Conservation (phyloP, 2,329 filamentous ascomycete genomes). For the Sclerotinia glacialis region DNA sequence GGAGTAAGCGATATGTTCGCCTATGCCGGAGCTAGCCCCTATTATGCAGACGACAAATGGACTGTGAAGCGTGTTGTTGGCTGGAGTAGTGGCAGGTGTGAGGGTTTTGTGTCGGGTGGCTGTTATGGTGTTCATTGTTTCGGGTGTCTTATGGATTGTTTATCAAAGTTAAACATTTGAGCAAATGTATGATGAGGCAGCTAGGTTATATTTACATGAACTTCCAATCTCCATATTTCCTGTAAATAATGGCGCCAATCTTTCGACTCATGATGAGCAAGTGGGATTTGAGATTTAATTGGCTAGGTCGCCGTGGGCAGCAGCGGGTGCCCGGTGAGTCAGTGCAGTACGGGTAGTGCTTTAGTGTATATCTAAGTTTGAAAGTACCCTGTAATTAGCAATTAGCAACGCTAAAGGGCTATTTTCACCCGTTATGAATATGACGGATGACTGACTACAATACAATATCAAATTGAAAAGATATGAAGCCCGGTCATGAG, state of each 20-base stretch:
- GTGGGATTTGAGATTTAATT: not conserved
- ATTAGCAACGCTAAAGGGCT: too few species aligned
- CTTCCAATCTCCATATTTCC: not conserved
- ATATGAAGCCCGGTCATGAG: too few species aligned
- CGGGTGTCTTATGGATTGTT: not conserved
- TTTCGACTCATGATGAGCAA: constrained; percentile 20
- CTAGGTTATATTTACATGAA: not conserved
- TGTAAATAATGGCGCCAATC: not conserved
- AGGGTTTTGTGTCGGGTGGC: constrained; percentile 9
- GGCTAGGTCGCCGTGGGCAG: not conserved
- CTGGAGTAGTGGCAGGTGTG: constrained; percentile 3
- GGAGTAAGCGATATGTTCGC: constrained; percentile 22
- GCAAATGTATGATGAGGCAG: too few species aligned
- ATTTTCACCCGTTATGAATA: not conserved
- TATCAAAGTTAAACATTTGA: not conserved
- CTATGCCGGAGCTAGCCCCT: constrained; percentile 22
- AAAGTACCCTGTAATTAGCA: not conserved
- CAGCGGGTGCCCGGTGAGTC: not conserved
- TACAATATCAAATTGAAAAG: too few species aligned
- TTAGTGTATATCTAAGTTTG: not conserved
- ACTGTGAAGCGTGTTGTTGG: constrained; percentile 5
- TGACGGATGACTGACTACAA: too few species aligned
- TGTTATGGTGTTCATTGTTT: constrained; percentile 15
- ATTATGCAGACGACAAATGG: constrained; percentile 21
- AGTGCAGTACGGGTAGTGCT: not conserved